phyloP scores from a whole-genome alignment of 306 rosid genomes.

The Castanea sativa region DNA sequence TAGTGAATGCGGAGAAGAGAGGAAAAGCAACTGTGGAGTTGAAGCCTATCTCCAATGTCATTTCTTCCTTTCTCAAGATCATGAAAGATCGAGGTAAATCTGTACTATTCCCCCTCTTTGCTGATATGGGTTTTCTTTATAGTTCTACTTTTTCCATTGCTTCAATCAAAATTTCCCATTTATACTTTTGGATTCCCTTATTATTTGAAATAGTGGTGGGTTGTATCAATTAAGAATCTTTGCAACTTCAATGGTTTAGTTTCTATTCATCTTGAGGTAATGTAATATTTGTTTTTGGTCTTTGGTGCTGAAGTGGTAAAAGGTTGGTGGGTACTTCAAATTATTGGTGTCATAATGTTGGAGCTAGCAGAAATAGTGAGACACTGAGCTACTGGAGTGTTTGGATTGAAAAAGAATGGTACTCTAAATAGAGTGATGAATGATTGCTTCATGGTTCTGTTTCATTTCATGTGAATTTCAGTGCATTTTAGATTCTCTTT shows the following conservation, averaged over 20 bases:
- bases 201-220: neutral
- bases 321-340: too few relatives aligned
- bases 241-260: too few relatives aligned
- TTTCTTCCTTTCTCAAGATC: slow-evolving; percentile 75
- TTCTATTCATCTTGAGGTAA: too few relatives aligned
- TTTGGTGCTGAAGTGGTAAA: too few relatives aligned
- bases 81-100: slow-evolving; percentile 76
- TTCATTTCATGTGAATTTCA: neutral
- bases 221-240: neutral
- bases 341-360: too few relatives aligned
- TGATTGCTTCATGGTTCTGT: neutral
- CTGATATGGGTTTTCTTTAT: neutral
- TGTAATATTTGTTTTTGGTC: too few relatives aligned
- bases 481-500: neutral
- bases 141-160: neutral
- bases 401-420: too few relatives aligned
- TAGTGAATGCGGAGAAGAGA: slow-evolving; percentile 84
- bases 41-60: slow-evolving; percentile 68
- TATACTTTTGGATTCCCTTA: neutral
- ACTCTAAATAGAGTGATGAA: too few relatives aligned
- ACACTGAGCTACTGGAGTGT: too few relatives aligned
- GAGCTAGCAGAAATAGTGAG: too few relatives aligned
- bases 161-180: neutral
- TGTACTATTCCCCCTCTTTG: neutral
- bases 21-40: slow-evolving; percentile 70